A percentile compares a stretch with the other conserved stretches of the same genome.
These are phyloP conservation scores for Jatropha curcas DNA, from an alignment of 345 rosid species.

Conservation along the genomic window DNA sequence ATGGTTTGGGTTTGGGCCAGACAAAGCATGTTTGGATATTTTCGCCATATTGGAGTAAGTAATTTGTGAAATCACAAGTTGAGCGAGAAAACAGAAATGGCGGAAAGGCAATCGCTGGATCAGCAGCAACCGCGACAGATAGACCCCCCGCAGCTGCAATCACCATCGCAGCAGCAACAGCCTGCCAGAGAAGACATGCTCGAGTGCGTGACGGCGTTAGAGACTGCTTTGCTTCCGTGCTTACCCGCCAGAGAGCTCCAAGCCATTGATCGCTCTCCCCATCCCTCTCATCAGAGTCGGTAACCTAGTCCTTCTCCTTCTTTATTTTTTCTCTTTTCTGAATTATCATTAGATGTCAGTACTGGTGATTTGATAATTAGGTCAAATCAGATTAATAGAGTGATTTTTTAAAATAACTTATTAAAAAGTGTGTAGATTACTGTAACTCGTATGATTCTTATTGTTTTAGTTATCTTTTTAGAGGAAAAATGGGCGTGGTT, in stretches of 20 bases:
- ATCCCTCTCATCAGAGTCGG: conserved; percentile 95
- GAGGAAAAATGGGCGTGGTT: neutral
- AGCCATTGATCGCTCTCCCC: conserved; percentile 94
- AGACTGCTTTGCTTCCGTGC: conserved; percentile 90
- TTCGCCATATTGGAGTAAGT: too few species aligned
- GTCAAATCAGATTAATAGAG: too few species aligned
- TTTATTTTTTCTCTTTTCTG: neutral
- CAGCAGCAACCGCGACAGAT: conserved; percentile 17
- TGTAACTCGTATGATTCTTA: too few species aligned
- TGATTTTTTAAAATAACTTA: too few species aligned
- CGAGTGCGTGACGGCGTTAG: conserved; percentile 73
- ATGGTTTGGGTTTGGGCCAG: neutral
- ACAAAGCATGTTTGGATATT: neutral
- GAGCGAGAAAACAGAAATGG: neutral
- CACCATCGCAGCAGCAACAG: conserved; percentile 29
- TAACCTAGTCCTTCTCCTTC: neutral
- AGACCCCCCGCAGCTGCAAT: conserved; percentile 26
- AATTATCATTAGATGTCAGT: neutral
- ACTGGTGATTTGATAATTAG: neutral
- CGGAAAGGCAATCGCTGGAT: conserved; percentile 17
- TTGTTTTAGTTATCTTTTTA: too few species aligned
- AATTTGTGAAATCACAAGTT: neutral
- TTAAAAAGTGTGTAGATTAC: too few species aligned
- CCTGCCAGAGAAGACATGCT: conserved; percentile 59
- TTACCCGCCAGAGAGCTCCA: conserved; percentile 98